Evolutionary conservation across 495 filamentous ascomycete species (phyloP).

Genomic region (Trichoderma parareesei): DNA sequence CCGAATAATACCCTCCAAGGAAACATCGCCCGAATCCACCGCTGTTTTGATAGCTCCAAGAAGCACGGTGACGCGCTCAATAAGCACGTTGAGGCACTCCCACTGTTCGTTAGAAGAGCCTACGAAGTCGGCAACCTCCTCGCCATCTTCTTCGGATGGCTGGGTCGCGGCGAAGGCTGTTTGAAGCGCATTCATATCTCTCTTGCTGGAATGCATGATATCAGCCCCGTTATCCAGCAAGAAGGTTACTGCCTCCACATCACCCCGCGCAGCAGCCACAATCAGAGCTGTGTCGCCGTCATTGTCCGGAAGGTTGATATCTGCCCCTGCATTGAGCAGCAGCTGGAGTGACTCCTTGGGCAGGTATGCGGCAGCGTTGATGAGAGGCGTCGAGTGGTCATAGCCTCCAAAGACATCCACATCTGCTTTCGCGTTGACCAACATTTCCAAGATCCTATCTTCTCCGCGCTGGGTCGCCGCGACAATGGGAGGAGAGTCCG

Average conservation of each 20-base stretch:
- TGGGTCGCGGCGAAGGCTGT: background rate
- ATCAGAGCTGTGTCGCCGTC: constrained; percentile 29
- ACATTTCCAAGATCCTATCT: constrained; percentile 21
- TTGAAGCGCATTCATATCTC: background rate
- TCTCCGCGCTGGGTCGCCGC: constrained; percentile 21
- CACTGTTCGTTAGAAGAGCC: no score
- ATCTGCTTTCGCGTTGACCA: constrained; percentile 19
- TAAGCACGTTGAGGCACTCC: no score
- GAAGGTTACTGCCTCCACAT: background rate
- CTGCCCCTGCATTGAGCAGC: constrained; percentile 19
- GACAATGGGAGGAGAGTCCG: constrained; percentile 22
- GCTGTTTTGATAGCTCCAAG: no score
- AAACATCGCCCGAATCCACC: no score
- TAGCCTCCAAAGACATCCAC: constrained; percentile 19
- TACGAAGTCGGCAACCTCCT: background rate
- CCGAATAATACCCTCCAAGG: no score
- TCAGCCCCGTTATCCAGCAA: background rate
- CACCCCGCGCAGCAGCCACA: background rate
- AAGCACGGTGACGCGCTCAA: no score
- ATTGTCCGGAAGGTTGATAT: constrained; percentile 24
- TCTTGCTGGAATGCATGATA: background rate
- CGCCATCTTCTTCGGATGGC: background rate
- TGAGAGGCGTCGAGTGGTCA: background rate
- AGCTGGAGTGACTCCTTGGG: background rate
- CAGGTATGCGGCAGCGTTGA: background rate